Evolutionary conservation across 345 rosid genomes (phyloP), one percentile per base, ranked within the genome.

Genomic region (Erodium maritimum): DNA sequence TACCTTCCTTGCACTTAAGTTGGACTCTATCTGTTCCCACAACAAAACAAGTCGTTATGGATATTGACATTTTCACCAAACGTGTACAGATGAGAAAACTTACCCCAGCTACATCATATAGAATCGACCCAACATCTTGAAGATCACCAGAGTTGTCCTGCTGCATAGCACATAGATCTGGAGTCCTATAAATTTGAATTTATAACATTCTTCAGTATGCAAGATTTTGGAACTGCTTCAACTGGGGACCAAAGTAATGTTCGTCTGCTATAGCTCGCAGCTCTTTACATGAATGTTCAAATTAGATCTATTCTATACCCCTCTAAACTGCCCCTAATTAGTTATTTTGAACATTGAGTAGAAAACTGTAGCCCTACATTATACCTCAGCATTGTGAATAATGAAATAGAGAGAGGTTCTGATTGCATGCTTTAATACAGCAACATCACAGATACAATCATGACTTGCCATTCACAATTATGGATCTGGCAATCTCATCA

Each of bases 141-240:
- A 91, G 88, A 79, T 87, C 88, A 56, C 75, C 65, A 17, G 89
- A 74, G 19, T 50, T 19, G 71, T 91, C 96, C 65, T 80, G 80
- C 67, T 83, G 96, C 79, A 87, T 82, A 37, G 80, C 60, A 58
- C 88, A 80, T 53, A 83, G 54, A 76, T 91, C 73, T 18, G 80
- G 83, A 19, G 91, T 87, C 72, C 94, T 85, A 52, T 52, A 24
- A 56, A 59, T 16, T 55, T 56, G 16, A 62, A 46, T 63, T 51
- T 16, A 56, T 16, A 57, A 50, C 13, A 54, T 45, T 23, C 19
- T 59, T 67, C 56, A 59, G 46, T 50, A 1, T 5, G 48, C 17
- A 54, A 6, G 17, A 20, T 16, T 21, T 21, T 11, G 16, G 25
- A 54, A 54, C 22, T 12, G 46, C 8, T 12, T 37, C 46, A 37